Base-by-base conservation (phyloP, 2,329 filamentous ascomycete species). In the Periconia macrospinosa region DNA sequence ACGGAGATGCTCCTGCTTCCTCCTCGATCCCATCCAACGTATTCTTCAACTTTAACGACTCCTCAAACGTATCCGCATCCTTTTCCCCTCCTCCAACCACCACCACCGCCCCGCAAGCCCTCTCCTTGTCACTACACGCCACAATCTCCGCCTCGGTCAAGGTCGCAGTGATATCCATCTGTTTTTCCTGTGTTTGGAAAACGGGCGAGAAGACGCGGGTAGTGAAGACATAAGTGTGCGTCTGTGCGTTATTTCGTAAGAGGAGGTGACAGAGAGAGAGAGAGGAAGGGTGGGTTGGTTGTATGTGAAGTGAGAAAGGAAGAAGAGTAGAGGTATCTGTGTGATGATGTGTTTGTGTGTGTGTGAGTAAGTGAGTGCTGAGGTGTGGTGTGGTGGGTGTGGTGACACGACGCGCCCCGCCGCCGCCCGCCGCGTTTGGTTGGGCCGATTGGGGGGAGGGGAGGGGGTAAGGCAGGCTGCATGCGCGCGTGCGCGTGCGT, bases 21-120 rank as follows among this genome's bases (percentile, higher is more conserved):
- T 40, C 50, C 47, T 70, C 71, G 46, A 63, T 57, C 23, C 51
- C 52, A 47, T 74, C 71, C 33, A 75, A 57, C 23, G 65, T 70
- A 37, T 62, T 63, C 55, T 73, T 74, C 49, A 72, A 48, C 30
- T 59, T 60, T 47, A 74, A 37, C 41, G 58, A 62, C 52, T 66
- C 53, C 49, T 71, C 58, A 49, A 74, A 74, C 33, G 11, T 3
- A 23, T 23, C 23, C 23, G 10, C 14, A 30, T 17, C 23, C 5
- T 5, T 3, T 8, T 27, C 8, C 43, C 19, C 43, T 30, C 3
- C 23, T n/a, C 15, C 13, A 6, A 2, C 43, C 18, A 20, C 20
- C 3, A 6, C 23, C 13, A 63, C 62, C 11, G 54, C 51, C 19
- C 50, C 50, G 37, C 62, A 59, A 11, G 51, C 49, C 41, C 55